Evolutionary conservation across 2,329 filamentous ascomycete genomes (phyloP), one percentile per base, ranked within the genome.

Genomic region (Colletotrichum plurivorum): DNA sequence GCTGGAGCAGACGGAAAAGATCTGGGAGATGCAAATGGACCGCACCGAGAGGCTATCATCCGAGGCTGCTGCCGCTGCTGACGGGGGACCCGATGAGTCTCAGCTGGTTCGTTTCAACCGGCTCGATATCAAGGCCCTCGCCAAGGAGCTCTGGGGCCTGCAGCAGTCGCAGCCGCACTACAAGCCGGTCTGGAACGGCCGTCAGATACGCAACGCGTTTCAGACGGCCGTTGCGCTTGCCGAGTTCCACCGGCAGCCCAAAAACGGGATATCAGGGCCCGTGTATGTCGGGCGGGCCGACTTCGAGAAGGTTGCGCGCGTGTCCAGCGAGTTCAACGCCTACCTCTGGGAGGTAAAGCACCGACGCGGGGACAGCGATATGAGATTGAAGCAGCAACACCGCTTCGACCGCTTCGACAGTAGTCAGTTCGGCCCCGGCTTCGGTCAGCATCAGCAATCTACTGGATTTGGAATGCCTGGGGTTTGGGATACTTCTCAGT

Each of bases 201-300:
- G 81, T 0, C 79, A 83, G 70, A 83, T 83, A 62, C 80, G 80
- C 18, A 83, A 83, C 51, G 80, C 80, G 5, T 81, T 84, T 75
- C 82, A 84, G 74, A 84, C 82, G 1, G 82, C 83, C 1, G 77
- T 84, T 18, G 81, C 82, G 3, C 74, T 85, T 27, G 83, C 83
- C 5, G 82, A 84, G 76, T 78, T 73, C 71, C 73, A 52, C 56
- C 41, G 73, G 5, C 65, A 58, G 8, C n/a, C n/a, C n/a, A 68
- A 71, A 12, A 31, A 66, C 39, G 61, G 70, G 13, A 46, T 57
- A 1, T n/a, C 71, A 1, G 72, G 71, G 1, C 70, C 67, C 10
- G 65, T 73, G 3, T 3, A 67, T 2, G 63, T 75, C 20, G 71
- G 62, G 36, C 20, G 62, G 5, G 71, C 72, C 1, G 71, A 75